Conservation (phyloP, 1,284 basidiomycete species). For the Agroathelia rolfsii region DNA sequence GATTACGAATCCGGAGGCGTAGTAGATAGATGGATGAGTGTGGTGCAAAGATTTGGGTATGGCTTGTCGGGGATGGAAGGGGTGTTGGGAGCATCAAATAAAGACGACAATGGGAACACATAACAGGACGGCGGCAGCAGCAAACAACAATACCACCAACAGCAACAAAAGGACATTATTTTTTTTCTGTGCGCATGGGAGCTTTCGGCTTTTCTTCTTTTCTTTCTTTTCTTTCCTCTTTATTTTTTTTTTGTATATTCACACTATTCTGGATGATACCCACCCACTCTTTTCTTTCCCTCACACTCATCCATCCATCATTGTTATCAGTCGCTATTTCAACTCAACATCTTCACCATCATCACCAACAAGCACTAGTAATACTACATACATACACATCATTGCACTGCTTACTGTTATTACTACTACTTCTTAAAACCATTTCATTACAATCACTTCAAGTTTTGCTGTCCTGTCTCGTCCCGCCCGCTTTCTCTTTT, state of each 20-base stretch:
- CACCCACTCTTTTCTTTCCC: slow-evolving; percentile 2
- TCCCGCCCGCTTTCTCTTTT: slow-evolving; percentile 1
- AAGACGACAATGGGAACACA: too few species aligned
- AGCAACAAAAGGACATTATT: not conserved
- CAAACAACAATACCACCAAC: slow-evolving; percentile 4
- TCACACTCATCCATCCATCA: too few species aligned
- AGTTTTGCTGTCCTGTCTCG: slow-evolving; percentile 1
- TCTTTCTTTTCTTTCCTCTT: slow-evolving; percentile 11
- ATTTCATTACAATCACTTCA: slow-evolving; percentile 4
- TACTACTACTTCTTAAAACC: too few species aligned
- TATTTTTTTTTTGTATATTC: slow-evolving; percentile 8
- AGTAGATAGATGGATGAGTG: too few species aligned
- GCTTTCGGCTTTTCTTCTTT: slow-evolving; percentile 10
- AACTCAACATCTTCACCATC: too few species aligned
- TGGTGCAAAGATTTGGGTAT: not conserved
- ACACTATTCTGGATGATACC: slow-evolving; percentile 10
- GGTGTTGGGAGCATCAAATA: too few species aligned
- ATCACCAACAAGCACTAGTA: too few species aligned
- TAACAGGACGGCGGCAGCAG: too few species aligned
- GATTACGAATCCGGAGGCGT: slow-evolving; percentile 53
- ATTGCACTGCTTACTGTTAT: too few species aligned
- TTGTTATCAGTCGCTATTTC: too few species aligned
- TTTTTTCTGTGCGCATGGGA: slow-evolving; percentile 3
- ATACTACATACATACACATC: too few species aligned
- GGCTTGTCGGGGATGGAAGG: too few species aligned